Conservation (phyloP, 331 rosid species). For the Ulmus americana region DNA sequence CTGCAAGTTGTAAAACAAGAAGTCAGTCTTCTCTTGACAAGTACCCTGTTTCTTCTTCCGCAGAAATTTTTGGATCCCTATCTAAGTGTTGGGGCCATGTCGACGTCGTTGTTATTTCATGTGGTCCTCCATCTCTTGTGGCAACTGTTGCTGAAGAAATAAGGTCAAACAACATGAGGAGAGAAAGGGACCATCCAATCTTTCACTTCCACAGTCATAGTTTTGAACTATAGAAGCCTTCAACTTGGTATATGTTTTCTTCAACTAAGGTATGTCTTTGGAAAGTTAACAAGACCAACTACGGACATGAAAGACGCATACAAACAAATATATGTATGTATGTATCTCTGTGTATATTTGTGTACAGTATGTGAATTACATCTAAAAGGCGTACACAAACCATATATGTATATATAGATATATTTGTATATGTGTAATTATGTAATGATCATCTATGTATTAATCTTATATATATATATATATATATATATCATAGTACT, state of each 20-base stretch:
- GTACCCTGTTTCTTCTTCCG: constrained; percentile 8
- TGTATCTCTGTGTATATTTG: background rate
- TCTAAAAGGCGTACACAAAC: no score
- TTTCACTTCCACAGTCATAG: constrained; percentile 81
- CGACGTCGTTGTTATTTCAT: constrained; percentile 61
- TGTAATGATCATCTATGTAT: no score
- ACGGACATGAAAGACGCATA: background rate
- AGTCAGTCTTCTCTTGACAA: no score
- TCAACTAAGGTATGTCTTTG: background rate
- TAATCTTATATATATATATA: no score
- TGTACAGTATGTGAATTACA: background rate
- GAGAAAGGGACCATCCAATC: constrained; percentile 46
- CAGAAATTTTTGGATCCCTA: constrained; percentile 52
- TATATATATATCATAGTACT: no score
- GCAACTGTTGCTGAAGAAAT: constrained; percentile 64
- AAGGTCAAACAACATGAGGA: constrained; percentile 44
- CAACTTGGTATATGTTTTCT: background rate
- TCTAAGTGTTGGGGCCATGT: constrained; percentile 55
- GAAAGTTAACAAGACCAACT: background rate
- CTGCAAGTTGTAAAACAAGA: no score
- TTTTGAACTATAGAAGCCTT: constrained; percentile 52
- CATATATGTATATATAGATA: no score
- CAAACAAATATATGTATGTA: background rate
- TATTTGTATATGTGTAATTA: no score
- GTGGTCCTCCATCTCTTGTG: constrained; percentile 70